A percentile compares a stretch with the other conserved stretches of the same genome.
Conservation (phyloP, 306 rosid genomes). For the Datisca glomerata region DNA sequence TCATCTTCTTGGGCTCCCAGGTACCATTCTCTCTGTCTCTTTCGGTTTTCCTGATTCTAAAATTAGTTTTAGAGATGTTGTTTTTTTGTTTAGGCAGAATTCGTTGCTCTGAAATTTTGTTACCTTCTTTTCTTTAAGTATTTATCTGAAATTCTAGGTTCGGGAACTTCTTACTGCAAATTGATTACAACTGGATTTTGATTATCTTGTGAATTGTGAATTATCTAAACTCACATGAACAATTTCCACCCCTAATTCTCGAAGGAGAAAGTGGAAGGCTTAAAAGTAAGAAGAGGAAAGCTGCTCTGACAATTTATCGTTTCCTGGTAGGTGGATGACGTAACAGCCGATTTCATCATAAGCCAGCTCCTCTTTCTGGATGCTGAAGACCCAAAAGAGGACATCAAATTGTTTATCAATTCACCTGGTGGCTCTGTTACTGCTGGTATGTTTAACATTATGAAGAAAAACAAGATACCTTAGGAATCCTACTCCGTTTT, state of each 20-base stretch:
- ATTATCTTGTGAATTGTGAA: too few species aligned
- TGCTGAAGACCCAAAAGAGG: constrained; percentile 76
- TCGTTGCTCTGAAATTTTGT: background rate
- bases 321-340: constrained; percentile 66
- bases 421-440: constrained; percentile 97
- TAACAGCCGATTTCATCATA: constrained; percentile 79
- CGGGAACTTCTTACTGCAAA: too few species aligned
- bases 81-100: too few species aligned
- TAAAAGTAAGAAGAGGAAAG: background rate
- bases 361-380: constrained; percentile 86
- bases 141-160: too few species aligned
- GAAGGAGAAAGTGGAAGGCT: too few species aligned
- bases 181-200: too few species aligned
- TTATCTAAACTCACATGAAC: too few species aligned
- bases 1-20: constrained; percentile 90
- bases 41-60: background rate
- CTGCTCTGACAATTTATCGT: background rate
- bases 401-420: constrained; percentile 75
- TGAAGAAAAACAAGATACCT: too few species aligned
- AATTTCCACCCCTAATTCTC: too few species aligned
- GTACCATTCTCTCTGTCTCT: constrained; percentile 12
- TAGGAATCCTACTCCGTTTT: too few species aligned
- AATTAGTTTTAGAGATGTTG: too few species aligned
- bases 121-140: too few species aligned
- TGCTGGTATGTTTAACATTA: constrained; percentile 48